phyloP scores from a whole-genome alignment of 2,329 filamentous ascomycete species.

The Calonectria naviculata region DNA sequence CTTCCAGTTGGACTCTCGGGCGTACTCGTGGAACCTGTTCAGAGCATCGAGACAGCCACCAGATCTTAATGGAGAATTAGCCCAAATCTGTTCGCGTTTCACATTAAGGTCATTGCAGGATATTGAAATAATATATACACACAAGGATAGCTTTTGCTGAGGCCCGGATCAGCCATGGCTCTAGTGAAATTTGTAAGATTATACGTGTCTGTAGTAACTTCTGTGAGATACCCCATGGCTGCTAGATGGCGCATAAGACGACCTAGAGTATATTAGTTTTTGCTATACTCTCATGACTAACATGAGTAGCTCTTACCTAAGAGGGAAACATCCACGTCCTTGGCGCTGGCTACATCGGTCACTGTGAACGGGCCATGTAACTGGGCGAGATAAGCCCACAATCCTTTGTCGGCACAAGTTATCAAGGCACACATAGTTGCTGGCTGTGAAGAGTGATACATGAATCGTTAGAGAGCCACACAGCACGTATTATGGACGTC shows the following conservation, averaged over 20 bases:
- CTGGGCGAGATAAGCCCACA: constrained; percentile 48
- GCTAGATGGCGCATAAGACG: constrained; percentile 51
- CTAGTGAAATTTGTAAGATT: constrained; percentile 51
- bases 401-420: constrained; percentile 46
- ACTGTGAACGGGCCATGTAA: constrained; percentile 45
- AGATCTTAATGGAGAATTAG: too few species aligned
- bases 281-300: too few species aligned
- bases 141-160: constrained; percentile 48
- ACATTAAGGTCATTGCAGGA: too few species aligned
- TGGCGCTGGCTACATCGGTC: constrained; percentile 42
- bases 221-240: constrained; percentile 52
- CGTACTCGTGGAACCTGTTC: too few species aligned
- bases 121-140: too few species aligned
- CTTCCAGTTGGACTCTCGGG: too few species aligned
- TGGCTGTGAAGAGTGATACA: constrained; percentile 25
- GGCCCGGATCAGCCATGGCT: constrained; percentile 46
- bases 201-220: constrained; percentile 49
- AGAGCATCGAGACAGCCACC: too few species aligned
- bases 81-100: rapidly evolving
- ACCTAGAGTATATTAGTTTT: too few species aligned
- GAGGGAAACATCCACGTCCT: not conserved
- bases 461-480: too few species aligned
- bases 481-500: too few species aligned
- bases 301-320: too few species aligned
- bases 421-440: constrained; percentile 39